phyloP scores from a whole-genome alignment of 805 yeast genomes.

The Saccharomycopsis microspora region DNA sequence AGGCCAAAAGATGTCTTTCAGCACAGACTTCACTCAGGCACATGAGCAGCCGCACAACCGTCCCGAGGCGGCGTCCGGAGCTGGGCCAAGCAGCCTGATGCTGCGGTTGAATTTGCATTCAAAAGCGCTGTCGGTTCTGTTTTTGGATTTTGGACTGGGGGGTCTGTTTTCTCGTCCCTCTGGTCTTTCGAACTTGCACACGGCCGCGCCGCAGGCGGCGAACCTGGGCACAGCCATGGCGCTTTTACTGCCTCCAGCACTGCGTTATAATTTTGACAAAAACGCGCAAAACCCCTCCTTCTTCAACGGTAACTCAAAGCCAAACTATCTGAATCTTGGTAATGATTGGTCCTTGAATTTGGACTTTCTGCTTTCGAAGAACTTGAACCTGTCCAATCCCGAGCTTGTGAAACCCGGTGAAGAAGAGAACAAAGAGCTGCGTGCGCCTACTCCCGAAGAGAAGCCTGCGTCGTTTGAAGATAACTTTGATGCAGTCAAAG shows the following conservation, averaged over 20 bases:
- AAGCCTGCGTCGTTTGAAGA: constrained; percentile 8
- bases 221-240: constrained; percentile 23
- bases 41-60: neutral
- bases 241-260: constrained; percentile 31
- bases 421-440: constrained; percentile 20
- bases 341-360: constrained; percentile 15
- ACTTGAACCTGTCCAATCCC: constrained; percentile 3
- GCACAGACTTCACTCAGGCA: neutral
- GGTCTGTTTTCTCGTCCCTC: too few species aligned
- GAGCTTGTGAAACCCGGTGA: constrained; percentile 8
- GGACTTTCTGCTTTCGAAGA: constrained; percentile 10
- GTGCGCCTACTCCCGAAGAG: constrained; percentile 8
- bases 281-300: neutral
- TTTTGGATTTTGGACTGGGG: constrained; percentile 5
- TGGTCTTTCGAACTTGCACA: too few species aligned
- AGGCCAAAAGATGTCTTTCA: neutral
- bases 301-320: constrained; percentile 1
- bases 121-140: constrained; percentile 13
- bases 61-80: neutral
- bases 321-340: constrained; percentile 13
- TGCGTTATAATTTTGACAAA: constrained; percentile 22
- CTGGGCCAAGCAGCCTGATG: neutral
- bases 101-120: constrained; percentile 5
- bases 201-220: neutral
- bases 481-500: constrained; percentile 2